Evolutionary conservation across 1,284 basidiomycete genomes (phyloP).

Genomic region (Ustilago cynodontis): DNA sequence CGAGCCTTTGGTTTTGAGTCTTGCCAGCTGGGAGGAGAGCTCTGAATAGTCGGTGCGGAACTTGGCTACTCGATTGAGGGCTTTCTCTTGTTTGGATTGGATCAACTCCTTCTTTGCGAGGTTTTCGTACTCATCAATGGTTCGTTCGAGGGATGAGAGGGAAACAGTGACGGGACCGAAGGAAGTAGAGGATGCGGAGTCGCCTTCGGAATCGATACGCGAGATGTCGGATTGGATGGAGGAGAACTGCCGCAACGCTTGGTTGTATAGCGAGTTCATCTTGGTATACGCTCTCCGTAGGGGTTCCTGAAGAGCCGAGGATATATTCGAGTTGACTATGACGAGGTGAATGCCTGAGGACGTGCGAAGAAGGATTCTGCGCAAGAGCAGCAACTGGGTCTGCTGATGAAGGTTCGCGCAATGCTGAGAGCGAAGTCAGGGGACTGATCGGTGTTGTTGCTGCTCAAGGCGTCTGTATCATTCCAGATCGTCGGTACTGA

Average conservation of each 20-base stretch:
- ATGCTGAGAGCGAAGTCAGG: background rate
- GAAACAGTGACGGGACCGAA: conserved; percentile 62
- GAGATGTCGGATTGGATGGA: conserved; percentile 66
- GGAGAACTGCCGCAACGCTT: conserved; percentile 65
- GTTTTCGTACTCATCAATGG: conserved; percentile 69
- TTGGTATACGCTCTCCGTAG: background rate
- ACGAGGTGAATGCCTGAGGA: too few relatives aligned
- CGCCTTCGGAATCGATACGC: conserved; percentile 50
- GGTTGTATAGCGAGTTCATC: conserved; percentile 69
- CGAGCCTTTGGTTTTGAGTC: conserved; percentile 50
- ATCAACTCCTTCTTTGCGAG: conserved; percentile 67
- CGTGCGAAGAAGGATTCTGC: too few relatives aligned
- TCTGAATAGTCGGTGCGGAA: conserved; percentile 65
- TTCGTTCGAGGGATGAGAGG: conserved; percentile 60
- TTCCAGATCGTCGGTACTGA: too few relatives aligned
- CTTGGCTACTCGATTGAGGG: conserved; percentile 59
- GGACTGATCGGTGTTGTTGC: background rate
- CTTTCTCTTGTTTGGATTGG: conserved; percentile 67
- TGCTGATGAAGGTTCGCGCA: too few relatives aligned
- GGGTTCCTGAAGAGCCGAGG: too few relatives aligned
- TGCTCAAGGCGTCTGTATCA: too few relatives aligned
- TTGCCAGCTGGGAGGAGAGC: conserved; percentile 46
- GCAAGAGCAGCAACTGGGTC: too few relatives aligned
- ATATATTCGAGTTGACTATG: too few relatives aligned
- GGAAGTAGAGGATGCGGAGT: conserved; percentile 28